Base-by-base conservation (phyloP, 805 yeast genomes). In the Kodamaea kakaduensis region DNA sequence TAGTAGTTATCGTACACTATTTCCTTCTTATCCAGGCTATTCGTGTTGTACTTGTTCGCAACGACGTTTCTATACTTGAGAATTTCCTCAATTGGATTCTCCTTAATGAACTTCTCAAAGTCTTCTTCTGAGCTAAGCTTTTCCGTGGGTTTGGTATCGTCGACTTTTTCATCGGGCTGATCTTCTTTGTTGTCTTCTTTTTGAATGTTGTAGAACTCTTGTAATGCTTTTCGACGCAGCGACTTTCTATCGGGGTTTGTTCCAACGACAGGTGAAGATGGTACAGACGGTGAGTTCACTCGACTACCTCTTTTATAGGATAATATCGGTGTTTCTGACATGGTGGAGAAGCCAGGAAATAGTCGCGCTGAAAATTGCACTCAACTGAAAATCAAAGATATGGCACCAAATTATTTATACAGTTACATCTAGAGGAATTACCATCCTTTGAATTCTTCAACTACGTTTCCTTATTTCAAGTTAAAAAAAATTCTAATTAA, bases 1-100 rank as follows among this genome's bases (percentile, higher is more conserved):
- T 77, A 80, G 63, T 82, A 82, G 49, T 82, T 82, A 54, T 82
- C 84, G 55, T 82, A 82, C 8, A 82, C 78, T 26, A 82, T 80
- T 18, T 83, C 75, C 47, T 82, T 82, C 43, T 80, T 79, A 30
- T 75, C 77, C 47, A 76, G 71, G 41, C 76, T 78, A 34, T 72
- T 76, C 10, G 73, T 54, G 39, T 73, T 75, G 37, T 77, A 59
- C 34, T 66, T 63, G 19, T 64, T 64, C 16, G 69, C 65, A 6
- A 75, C 36, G 10, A 48, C 30, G 42, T 61, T 62, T 28, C 67
- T 40, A 18, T 56, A 47, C 40, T 50, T 52, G 18, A 62, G 45
- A 2, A 62, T 58, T 4, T 61, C 64, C 24, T 54, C 51, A 5
- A 59, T 56, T 3, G 57, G 42, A 17, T 48, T 42, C 5, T 41